Base-by-base conservation (phyloP, 78 protist species). In the Cyanophora paradoxa region DNA sequence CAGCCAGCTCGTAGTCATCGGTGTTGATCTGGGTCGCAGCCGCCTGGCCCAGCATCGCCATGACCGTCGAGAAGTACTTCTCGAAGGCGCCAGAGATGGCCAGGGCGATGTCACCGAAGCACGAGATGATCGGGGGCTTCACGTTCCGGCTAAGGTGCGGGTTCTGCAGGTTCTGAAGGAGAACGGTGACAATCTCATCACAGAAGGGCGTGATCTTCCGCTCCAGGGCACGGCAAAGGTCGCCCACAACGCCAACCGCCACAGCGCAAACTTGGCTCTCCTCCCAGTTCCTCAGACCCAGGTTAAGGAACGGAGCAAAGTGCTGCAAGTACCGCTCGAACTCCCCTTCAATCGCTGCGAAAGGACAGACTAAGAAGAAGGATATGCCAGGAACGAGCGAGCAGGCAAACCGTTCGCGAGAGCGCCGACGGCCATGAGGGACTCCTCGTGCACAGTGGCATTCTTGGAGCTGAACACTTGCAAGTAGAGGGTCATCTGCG, bases 81-180 rank as follows among this genome's bases (percentile, higher is more conserved):
- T 58, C 82, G 36, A 91, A 85, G n/a, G 31, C 81, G 24, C 59
- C 85, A 7, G 74, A 71, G 26, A 92, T 76, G 39, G 89, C 81
- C 42, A 90, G 26, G n/a, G 96, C 96, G 22, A 92, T 70, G 54
- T 92, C 96, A 46, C 96, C 94, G 13, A 92, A 78, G 72, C 76
- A 41, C 17, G 79, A 40, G 36, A 88, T 46, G 31, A 90, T 85
- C 4, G 67, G 70, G 48, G 96, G 93, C 75, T 89, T 89, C 37
- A 89, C 86, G 64, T 76, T 48, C 66, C 59, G 61, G 64, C 79
- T 63, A 2, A 91, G 30, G 30, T 46, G 40, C 20, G 71, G 30
- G 65, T 57, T 33, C 42, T 72, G 65, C 34, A 77, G 62, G 39
- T 68, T 81, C 33, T 31, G 40, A 26, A 91, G 36, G 26, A 91